Base-by-base conservation (phyloP, 2,329 filamentous ascomycete species). In the Pseudocercospora fijiensis region DNA sequence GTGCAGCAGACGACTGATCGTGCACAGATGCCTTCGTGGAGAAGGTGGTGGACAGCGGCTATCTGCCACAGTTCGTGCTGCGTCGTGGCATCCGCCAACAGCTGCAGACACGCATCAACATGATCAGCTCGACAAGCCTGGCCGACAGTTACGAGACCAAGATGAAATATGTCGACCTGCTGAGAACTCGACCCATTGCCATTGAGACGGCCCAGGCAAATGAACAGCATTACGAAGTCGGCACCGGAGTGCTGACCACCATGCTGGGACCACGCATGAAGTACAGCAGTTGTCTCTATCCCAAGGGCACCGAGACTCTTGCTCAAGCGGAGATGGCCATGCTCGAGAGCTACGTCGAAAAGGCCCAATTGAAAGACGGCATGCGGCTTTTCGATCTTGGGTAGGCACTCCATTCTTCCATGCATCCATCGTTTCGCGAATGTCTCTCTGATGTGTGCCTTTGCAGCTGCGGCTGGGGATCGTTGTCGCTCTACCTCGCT, bases 181-280 rank as follows among this genome's bases (percentile, higher is more conserved):
- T 90, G n/a, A 82, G 85, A 20, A 79, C 77, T 16, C 80, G 83
- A 37, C 87, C 87, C 10, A 90, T 90, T 66, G 88, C 88, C n/a
- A 83, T 90, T 69, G 85, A 88, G 74, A 89, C 87, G 0, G 82
- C 80, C 3, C 78, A 82, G 1, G 88, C 88, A 22, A 90, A 90
- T 73, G 78, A 84, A 70, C 88, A 90, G 80, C 88, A 90, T 76
- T 90, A 91, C 72, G 88, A 90, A 76, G 88, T 90, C 45, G 86
- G 86, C 43, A 89, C 88, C 0, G 85, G 85, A 3, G 84, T 90
- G 24, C 75, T 90, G 45, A 76, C 78, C 27, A 84, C 82, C 27
- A 86, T 83, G 74, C 77, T 91, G 11, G 88, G 88, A 0, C 86
- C 86, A 3, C 79, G 87, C 60, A 90, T 90, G 87, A 90, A 90